phyloP scores from a whole-genome alignment of 2,329 filamentous ascomycete species.

The Microsporum ferrugineum region DNA sequence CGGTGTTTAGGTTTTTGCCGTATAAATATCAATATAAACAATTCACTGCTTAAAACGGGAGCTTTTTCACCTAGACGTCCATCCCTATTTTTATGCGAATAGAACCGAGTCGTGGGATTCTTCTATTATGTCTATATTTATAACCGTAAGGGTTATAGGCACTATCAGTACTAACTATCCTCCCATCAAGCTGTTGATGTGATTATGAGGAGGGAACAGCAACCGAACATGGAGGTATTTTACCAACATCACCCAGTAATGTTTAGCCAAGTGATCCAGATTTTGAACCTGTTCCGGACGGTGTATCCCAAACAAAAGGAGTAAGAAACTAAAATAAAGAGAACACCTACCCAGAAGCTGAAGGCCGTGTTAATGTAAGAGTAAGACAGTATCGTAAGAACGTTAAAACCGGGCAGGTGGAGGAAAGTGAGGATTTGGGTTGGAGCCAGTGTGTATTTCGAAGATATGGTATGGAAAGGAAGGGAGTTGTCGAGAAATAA shows the following conservation, averaged over 20 bases:
- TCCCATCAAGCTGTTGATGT: background rate
- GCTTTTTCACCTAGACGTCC: too few relatives aligned
- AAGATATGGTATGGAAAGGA: background rate
- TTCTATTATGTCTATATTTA: slow-evolving; percentile 2
- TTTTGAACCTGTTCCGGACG: background rate
- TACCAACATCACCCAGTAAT: background rate
- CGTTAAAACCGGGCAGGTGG: background rate
- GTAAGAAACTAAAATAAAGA: background rate
- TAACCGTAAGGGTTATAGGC: background rate
- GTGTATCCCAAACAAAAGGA: background rate
- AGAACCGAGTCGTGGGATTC: background rate
- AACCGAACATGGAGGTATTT: background rate
- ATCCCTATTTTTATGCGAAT: background rate
- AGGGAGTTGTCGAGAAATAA: background rate
- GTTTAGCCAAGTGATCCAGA: background rate
- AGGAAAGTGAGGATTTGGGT: background rate
- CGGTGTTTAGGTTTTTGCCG: too few relatives aligned
- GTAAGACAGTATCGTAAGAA: background rate
- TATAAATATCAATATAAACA: too few relatives aligned
- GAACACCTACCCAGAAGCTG: background rate
- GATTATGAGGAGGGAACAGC: background rate
- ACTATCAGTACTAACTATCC: background rate
- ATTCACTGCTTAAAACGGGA: too few relatives aligned
- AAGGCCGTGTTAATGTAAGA: background rate
- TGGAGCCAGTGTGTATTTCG: background rate